Evolutionary conservation across 176 grass and related monocot genomes (phyloP).

Genomic region (Eleusine coracana): DNA sequence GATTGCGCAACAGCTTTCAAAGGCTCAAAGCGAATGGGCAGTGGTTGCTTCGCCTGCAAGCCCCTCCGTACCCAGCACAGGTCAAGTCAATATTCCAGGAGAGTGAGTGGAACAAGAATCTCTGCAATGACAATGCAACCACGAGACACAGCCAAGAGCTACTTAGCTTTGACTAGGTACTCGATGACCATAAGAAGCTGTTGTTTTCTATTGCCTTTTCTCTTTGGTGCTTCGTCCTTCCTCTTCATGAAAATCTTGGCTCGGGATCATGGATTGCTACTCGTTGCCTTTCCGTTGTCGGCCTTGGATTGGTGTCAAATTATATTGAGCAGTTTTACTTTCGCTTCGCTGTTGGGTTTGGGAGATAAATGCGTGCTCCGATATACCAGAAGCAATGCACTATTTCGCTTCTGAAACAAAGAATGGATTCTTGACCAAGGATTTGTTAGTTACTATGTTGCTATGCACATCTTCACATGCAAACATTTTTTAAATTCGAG

Average conservation of each 20-base stretch:
- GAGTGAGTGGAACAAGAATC: slow-evolving; percentile 2
- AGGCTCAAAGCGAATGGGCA: slow-evolving; percentile 4
- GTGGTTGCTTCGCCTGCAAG: slow-evolving; percentile 39
- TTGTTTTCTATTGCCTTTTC: background rate
- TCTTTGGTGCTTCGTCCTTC: background rate
- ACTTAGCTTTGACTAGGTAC: background rate
- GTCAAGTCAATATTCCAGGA: slow-evolving; percentile 26
- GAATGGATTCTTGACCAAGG: too few species aligned
- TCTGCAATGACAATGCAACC: background rate
- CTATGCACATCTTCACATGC: too few species aligned
- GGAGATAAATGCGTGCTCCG: background rate
- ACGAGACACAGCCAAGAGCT: background rate
- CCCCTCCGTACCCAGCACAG: background rate
- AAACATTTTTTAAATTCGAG: too few species aligned
- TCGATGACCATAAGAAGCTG: background rate
- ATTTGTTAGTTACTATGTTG: too few species aligned
- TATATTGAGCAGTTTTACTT: too few species aligned
- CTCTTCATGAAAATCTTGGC: background rate
- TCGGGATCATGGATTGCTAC: background rate
- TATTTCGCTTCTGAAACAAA: too few species aligned
- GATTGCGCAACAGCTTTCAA: background rate
- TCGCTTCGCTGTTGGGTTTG: too few species aligned
- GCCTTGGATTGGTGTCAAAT: slow-evolving; percentile 8
- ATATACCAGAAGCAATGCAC: too few species aligned
- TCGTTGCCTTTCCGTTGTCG: slow-evolving; percentile 29